Evolutionary conservation across 2,329 filamentous ascomycete species (phyloP).

Genomic region (Pseudogymnoascus pannorum): DNA sequence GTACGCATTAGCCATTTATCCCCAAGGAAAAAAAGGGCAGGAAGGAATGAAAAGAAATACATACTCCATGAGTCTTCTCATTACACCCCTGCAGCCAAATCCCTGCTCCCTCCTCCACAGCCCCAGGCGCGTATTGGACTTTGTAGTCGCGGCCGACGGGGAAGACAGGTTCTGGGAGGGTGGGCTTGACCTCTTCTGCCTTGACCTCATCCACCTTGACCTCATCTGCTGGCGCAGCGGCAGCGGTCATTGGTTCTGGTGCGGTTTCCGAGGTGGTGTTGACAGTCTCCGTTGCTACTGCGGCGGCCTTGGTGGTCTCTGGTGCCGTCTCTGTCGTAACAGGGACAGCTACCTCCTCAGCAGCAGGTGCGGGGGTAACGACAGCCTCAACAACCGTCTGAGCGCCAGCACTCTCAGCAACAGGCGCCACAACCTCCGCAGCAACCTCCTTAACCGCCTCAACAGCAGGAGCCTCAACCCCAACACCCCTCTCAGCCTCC

Average conservation of each 20-base stretch:
- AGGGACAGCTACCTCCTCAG: constrained; percentile 12
- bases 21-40: background rate
- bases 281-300: too few relatives aligned
- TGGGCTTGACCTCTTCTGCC: too few relatives aligned
- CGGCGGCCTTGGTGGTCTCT: background rate
- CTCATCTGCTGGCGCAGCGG: background rate
- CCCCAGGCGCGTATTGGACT: constrained; percentile 60
- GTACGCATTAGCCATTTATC: background rate
- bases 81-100: constrained; percentile 93
- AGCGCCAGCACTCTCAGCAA: background rate
- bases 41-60: constrained; percentile 32
- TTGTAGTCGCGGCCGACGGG: constrained; percentile 71
- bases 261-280: background rate
- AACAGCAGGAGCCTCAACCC: background rate
- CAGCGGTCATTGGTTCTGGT: too few relatives aligned
- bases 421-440: background rate
- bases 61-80: constrained; percentile 84
- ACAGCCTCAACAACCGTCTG: constrained; percentile 23
- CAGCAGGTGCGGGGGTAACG: constrained; percentile 21
- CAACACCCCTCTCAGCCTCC: constrained; percentile 32
- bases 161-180: constrained; percentile 33
- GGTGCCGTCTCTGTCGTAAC: background rate
- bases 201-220: too few relatives aligned
- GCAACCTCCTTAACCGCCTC: background rate
- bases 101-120: constrained; percentile 63